Percentiles rank a stretch among this genome's conserved stretches.
These are phyloP conservation scores for Candida labiduridarum DNA, from an alignment of 1,139 yeast species.

Conservation along the genomic window DNA sequence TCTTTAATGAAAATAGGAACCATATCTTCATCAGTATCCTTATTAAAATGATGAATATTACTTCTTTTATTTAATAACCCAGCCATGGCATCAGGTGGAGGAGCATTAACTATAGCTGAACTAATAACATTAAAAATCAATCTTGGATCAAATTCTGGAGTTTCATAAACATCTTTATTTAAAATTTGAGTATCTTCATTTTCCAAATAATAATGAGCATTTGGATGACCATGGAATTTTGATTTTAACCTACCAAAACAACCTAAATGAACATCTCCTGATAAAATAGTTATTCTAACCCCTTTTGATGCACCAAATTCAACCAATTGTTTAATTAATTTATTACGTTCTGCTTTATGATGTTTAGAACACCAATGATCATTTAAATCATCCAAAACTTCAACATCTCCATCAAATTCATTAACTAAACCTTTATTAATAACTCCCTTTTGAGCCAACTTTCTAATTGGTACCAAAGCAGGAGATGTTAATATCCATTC, in stretches of 20 bases:
- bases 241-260: slow-evolving; percentile 79
- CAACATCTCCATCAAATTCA: slow-evolving; percentile 89
- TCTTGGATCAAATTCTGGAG: slow-evolving; percentile 71
- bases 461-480: slow-evolving; percentile 64
- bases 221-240: slow-evolving; percentile 51
- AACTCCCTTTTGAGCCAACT: slow-evolving; percentile 68
- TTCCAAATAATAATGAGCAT: slow-evolving; percentile 28
- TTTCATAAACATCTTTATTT: slow-evolving; percentile 40
- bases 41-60: slow-evolving; percentile 65
- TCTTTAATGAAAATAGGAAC: slow-evolving; percentile 69
- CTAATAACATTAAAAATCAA: slow-evolving; percentile 82
- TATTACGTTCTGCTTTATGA: slow-evolving; percentile 79
- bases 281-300: slow-evolving; percentile 76
- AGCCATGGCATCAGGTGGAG: slow-evolving; percentile 91
- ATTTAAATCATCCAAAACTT: slow-evolving; percentile 85
- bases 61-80: slow-evolving; percentile 64
- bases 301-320: slow-evolving; percentile 64
- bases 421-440: slow-evolving; percentile 73
- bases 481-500: slow-evolving; percentile 71
- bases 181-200: slow-evolving; percentile 30
- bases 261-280: slow-evolving; percentile 93
- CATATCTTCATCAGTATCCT: slow-evolving; percentile 74
- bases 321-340: slow-evolving; percentile 55
- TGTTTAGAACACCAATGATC: slow-evolving; percentile 95
- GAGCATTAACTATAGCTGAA: slow-evolving; percentile 88